Percentiles rank a stretch among this genome's conserved stretches.
phyloP scores from a whole-genome alignment of 441 rosid species.

The Biscutella laevigata region DNA sequence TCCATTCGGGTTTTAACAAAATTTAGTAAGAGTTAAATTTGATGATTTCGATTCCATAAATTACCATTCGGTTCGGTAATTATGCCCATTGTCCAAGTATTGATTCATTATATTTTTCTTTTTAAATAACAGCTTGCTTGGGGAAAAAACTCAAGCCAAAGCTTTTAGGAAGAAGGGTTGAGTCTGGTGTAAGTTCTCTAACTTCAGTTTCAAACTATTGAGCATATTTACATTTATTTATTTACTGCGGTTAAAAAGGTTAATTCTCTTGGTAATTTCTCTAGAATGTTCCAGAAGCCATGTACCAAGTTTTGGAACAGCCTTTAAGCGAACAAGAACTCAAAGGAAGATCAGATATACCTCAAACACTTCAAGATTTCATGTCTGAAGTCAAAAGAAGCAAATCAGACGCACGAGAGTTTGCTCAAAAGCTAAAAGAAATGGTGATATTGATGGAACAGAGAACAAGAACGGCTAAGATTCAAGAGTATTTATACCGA shows the following conservation, averaged over 20 bases:
- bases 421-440: constrained; percentile 78
- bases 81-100: no score
- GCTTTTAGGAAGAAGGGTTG: constrained; percentile 54
- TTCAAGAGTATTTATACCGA: constrained; percentile 79
- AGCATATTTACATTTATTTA: background rate
- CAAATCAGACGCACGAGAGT: constrained; percentile 57
- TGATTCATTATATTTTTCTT: no score
- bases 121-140: constrained; percentile 53
- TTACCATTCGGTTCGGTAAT: no score
- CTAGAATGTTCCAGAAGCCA: constrained; percentile 71
- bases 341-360: constrained; percentile 64
- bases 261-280: background rate
- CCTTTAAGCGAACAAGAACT: constrained; percentile 60
- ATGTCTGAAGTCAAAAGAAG: constrained; percentile 50
- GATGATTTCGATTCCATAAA: no score
- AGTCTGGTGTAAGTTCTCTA: constrained; percentile 44
- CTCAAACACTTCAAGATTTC: constrained; percentile 79
- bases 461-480: constrained; percentile 88
- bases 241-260: background rate
- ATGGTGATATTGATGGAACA: constrained; percentile 85
- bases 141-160: constrained; percentile 75
- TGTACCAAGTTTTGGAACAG: constrained; percentile 60
- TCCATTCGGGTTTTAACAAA: no score
- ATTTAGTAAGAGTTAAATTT: no score
- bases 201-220: background rate